Conservation (phyloP, 805 yeast species). For the Pichia californica region DNA sequence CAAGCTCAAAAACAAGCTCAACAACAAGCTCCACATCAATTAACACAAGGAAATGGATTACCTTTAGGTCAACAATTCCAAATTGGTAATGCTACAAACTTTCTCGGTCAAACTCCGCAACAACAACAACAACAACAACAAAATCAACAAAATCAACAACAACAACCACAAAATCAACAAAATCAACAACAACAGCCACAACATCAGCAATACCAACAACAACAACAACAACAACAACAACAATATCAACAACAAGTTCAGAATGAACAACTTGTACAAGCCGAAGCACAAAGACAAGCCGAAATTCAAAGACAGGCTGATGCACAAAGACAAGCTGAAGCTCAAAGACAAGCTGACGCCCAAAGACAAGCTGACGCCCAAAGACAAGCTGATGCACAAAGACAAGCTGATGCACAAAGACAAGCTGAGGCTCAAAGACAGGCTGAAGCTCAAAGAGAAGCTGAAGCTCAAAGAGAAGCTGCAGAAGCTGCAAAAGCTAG, state of each 20-base stretch:
- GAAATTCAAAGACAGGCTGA: not conserved
- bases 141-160: no score
- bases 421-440: not conserved
- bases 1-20: conserved; percentile 28
- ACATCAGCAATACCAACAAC: no score
- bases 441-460: not conserved
- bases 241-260: no score
- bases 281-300: not conserved
- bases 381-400: not conserved
- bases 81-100: conserved; percentile 6
- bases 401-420: not conserved
- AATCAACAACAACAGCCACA: no score
- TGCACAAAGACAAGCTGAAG: no score
- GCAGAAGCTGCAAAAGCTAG: no score
- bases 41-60: not conserved
- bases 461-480: not conserved
- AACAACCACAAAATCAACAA: no score
- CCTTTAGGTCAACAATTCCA: conserved; percentile 5
- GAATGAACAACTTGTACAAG: not conserved
- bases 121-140: conserved; percentile 3
- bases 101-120: not conserved
- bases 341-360: no score
- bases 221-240: no score
- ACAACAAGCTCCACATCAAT: conserved; percentile 21
- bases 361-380: not conserved